Percentiles rank a stretch among this genome's conserved stretches.
Evolutionary conservation across 306 rosid species (phyloP).

Genomic region (Casuarina equisetifolia): DNA sequence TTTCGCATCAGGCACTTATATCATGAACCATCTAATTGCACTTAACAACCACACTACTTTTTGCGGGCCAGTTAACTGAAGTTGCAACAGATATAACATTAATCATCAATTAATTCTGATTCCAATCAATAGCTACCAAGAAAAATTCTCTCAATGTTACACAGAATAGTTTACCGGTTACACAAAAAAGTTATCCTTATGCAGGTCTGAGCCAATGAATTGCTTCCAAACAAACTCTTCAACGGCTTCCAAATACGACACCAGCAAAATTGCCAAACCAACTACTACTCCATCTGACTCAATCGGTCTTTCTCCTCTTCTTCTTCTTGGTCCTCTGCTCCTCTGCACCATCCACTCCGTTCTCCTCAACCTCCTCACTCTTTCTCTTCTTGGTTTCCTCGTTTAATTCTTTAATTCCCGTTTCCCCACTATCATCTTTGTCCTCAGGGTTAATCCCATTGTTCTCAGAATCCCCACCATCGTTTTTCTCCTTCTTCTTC

Average conservation of each 20-base stretch:
- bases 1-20: background rate
- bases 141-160: background rate
- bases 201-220: background rate
- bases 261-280: background rate
- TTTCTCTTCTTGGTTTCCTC: slow-evolving; percentile 8
- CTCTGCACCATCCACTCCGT: slow-evolving; percentile 13
- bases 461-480: background rate
- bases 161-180: background rate
- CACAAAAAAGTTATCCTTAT: background rate
- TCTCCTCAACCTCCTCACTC: slow-evolving; percentile 3
- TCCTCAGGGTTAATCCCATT: background rate
- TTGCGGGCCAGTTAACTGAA: background rate
- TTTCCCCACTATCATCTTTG: background rate
- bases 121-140: background rate
- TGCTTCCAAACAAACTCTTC: background rate
- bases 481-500: background rate
- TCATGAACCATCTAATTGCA: background rate
- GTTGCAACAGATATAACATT: background rate
- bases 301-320: slow-evolving; percentile 26
- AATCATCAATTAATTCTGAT: background rate
- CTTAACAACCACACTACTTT: background rate
- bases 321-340: slow-evolving; percentile 15
- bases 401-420: slow-evolving; percentile 1
- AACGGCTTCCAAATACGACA: background rate
- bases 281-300: background rate